Percentiles rank a stretch among this genome's conserved stretches.
Conservation (phyloP, 306 rosid genomes). For the Cicer bijugum region DNA sequence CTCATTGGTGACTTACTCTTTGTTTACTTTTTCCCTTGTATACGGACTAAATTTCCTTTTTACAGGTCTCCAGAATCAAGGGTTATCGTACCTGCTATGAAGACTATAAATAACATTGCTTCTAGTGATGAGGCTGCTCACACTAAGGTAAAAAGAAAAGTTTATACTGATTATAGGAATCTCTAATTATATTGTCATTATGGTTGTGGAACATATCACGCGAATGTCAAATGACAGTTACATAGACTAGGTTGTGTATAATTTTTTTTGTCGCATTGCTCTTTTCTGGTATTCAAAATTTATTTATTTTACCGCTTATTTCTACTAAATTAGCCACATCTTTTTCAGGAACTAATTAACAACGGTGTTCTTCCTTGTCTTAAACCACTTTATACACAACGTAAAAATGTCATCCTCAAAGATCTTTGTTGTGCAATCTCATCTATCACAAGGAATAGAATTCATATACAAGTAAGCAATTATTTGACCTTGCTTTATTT, state of each 20-base stretch:
- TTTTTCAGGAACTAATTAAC: constrained; percentile 66
- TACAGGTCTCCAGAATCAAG: background rate
- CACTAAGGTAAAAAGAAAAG: background rate
- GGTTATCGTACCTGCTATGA: background rate
- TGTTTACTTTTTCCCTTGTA: background rate
- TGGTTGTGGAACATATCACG: background rate
- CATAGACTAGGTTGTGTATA: background rate
- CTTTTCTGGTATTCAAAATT: background rate
- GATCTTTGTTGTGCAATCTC: constrained; percentile 94
- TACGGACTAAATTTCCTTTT: background rate
- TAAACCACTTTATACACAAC: constrained; percentile 65
- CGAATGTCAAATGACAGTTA: background rate
- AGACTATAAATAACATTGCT: background rate
- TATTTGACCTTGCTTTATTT: background rate
- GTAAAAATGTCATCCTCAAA: constrained; percentile 82
- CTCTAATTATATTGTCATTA: background rate
- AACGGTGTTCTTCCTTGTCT: constrained; percentile 79
- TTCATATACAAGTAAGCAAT: constrained; percentile 73
- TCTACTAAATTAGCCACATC: background rate
- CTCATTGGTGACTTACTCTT: background rate
- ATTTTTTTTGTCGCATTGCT: background rate
- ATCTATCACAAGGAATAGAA: constrained; percentile 83
- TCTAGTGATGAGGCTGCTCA: background rate
- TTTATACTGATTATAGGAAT: background rate
- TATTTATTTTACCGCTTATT: background rate